Percentiles rank a stretch among this genome's conserved stretches.
Conservation (phyloP, 2,329 filamentous ascomycete species). For the Aspergillus quadricinctus region DNA sequence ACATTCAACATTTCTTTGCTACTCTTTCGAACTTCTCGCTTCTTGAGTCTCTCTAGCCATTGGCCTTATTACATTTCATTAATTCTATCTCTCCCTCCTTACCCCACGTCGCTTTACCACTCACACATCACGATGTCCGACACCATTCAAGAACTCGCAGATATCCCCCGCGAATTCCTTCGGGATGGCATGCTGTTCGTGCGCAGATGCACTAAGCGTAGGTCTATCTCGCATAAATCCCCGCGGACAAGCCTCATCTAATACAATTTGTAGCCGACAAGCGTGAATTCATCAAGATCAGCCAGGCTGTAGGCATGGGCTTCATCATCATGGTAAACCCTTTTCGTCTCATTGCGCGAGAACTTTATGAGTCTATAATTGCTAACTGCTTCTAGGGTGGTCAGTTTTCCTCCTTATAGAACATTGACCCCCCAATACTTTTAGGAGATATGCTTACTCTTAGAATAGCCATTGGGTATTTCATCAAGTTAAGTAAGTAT, state of each 20-base stretch:
- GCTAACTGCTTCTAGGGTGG: conserved; percentile 1
- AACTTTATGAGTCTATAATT: not conserved
- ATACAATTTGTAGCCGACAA: conserved; percentile 46
- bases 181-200: conserved; percentile 20
- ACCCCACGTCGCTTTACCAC: not conserved
- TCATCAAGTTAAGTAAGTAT: conserved; percentile 55
- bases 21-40: not conserved
- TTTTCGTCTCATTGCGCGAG: not conserved
- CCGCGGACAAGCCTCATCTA: conserved; percentile 1
- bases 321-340: conserved; percentile 52
- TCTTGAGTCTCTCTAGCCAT: not conserved
- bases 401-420: not conserved
- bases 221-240: conserved; percentile 1
- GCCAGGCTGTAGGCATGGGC: conserved; percentile 56
- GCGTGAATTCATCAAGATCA: conserved; percentile 58
- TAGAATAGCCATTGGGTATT: conserved; percentile 49
- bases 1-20: not conserved
- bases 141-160: conserved; percentile 19
- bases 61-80: not conserved
- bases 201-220: conserved; percentile 21
- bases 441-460: conserved; percentile 8
- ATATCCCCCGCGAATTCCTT: conserved; percentile 21
- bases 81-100: not conserved
- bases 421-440: not conserved
- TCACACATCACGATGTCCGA: conserved; percentile 16